Base-by-base conservation (phyloP, 495 filamentous ascomycete genomes). In the Glonium stellatum region DNA sequence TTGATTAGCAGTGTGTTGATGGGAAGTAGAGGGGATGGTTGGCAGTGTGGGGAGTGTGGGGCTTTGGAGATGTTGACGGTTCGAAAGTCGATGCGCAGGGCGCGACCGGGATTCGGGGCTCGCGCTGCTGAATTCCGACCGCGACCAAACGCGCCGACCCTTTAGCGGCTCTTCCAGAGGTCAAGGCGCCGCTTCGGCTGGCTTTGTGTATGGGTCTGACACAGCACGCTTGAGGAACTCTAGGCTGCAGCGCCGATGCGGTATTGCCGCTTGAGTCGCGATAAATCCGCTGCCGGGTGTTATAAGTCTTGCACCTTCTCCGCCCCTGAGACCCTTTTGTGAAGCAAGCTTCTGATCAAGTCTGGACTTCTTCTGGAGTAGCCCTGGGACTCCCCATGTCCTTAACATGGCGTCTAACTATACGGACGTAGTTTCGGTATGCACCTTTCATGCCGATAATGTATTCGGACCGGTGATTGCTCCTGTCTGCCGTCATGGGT, bases 401-500 rank as follows among this genome's bases (percentile, higher is more conserved):
- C 4, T 50, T 23, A 21, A 21, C 47, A 51, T 51, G 48, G 21
- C 48, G 48, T 51, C 18, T 8, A 51, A 51, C 19, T 31, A 25
- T 31, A 51, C 48, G 18, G 23, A 51, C 48, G 15, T 51, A 23
- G 48, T 15, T n/a, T 51, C 48, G 25, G 11, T n/a, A 13, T 51
- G 48, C 48, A 51, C 48, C 48, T 9, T 31, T 9, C 48, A 51
- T 31, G 48, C 48, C 48, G 48, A 51, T 22, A 51, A 51, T 23
- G 48, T 51, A 23, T 51, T 51, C 48, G 48, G 48, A 21, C 48
- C 48, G 15, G 48, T 51, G 25, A 22, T 51, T 31, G 25, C 10
- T 23, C 19, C 48, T 51, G 6, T 8, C 25, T 84, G 65, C 57
- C 65, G 65, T 18, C 57, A 58, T 41, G 65, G 65, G 0, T 68